Conservation (phyloP, 2,329 filamentous ascomycete genomes). For the Pseudogymnoascus sp. region DNA sequence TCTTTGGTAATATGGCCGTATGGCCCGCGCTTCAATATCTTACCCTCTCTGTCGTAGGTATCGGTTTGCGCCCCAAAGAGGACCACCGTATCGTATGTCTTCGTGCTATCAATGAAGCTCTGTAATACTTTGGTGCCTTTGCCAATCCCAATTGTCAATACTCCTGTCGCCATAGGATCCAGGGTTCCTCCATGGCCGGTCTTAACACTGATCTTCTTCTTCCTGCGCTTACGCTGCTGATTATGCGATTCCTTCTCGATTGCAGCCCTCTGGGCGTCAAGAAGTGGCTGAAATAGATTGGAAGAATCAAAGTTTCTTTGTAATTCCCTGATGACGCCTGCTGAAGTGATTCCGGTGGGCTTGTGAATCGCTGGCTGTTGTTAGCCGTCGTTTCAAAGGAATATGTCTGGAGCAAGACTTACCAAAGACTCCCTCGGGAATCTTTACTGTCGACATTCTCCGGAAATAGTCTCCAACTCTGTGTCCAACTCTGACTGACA, state of each 20-base stretch:
- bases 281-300: slow-evolving; percentile 66
- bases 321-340: slow-evolving; percentile 81
- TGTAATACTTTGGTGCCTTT: slow-evolving; percentile 76
- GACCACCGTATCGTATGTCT: slow-evolving; percentile 83
- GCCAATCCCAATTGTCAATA: slow-evolving; percentile 82
- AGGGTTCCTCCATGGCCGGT: slow-evolving; percentile 94
- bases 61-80: slow-evolving; percentile 90
- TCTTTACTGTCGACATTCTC: slow-evolving; percentile 32
- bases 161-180: slow-evolving; percentile 87
- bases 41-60: slow-evolving; percentile 80
- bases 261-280: slow-evolving; percentile 52
- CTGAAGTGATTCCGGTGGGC: slow-evolving; percentile 76
- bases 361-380: slow-evolving; percentile 75
- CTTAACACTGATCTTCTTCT: slow-evolving; percentile 66
- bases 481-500: slow-evolving; percentile 13
- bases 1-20: slow-evolving; percentile 77
- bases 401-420: slow-evolving; percentile 21
- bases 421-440: slow-evolving; percentile 58
- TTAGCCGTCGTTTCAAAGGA: slow-evolving; percentile 13
- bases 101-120: slow-evolving; percentile 78
- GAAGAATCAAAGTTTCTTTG: slow-evolving; percentile 80
- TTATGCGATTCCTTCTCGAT: slow-evolving; percentile 48
- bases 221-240: slow-evolving; percentile 51
- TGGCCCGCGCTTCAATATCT: slow-evolving; percentile 64
- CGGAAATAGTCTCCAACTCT: slow-evolving; percentile 15